Percentiles rank a stretch among this genome's conserved stretches.
Evolutionary conservation across 1,139 yeast species (phyloP).

Genomic region (Scheffersomyces insectosa): DNA sequence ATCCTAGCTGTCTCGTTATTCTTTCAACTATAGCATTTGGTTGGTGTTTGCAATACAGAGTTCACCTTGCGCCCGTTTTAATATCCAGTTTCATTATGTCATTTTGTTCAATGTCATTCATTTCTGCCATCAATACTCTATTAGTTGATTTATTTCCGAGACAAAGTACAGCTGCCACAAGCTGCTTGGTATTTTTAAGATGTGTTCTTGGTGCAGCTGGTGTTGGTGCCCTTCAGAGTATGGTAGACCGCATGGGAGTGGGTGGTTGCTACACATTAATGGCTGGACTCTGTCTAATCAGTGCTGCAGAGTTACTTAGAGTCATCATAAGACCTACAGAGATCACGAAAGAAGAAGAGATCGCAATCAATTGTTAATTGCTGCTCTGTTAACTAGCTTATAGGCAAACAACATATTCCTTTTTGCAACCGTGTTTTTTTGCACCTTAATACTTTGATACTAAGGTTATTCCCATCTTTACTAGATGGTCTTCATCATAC

Average conservation of each 20-base stretch:
- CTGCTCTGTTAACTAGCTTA: too few species aligned
- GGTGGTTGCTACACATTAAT: slow-evolving; percentile 25
- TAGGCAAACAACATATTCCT: too few species aligned
- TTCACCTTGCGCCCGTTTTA: slow-evolving; percentile 55
- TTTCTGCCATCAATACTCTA: slow-evolving; percentile 27
- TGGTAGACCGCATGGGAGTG: slow-evolving; percentile 19
- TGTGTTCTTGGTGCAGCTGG: slow-evolving; percentile 23
- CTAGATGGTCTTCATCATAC: too few species aligned
- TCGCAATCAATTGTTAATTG: too few species aligned
- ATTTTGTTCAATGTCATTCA: slow-evolving; percentile 31
- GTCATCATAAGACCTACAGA: too few species aligned
- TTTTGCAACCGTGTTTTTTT: too few species aligned
- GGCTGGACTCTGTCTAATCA: slow-evolving; percentile 14
- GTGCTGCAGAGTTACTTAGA: too few species aligned
- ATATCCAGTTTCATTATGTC: slow-evolving; percentile 57
- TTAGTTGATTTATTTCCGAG: slow-evolving; percentile 32
- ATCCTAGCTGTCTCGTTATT: slow-evolving; percentile 30
- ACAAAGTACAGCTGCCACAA: slow-evolving; percentile 29
- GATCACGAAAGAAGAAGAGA: too few species aligned
- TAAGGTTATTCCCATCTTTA: too few species aligned
- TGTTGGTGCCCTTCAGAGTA: slow-evolving; percentile 21
- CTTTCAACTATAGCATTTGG: slow-evolving; percentile 57
- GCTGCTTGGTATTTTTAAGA: slow-evolving; percentile 30
- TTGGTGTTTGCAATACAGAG: slow-evolving; percentile 60
- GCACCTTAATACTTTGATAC: too few species aligned